These are phyloP conservation scores for Schizochytrium sp. DNA, from an alignment of 108 stramenopile species.

Conservation along the genomic window DNA sequence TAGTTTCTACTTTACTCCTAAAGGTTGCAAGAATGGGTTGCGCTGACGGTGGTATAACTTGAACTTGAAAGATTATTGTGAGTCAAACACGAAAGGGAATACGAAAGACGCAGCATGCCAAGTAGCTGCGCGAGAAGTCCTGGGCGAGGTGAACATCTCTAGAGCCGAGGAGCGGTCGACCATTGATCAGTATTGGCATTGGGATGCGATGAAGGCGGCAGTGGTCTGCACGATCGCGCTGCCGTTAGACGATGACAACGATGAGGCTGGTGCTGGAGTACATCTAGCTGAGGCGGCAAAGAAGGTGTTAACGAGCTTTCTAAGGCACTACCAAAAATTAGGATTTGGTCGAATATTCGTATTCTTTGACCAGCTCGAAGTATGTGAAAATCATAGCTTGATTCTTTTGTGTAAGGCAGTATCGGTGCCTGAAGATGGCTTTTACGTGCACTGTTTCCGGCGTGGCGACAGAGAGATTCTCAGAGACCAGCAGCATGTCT, in stretches of 20 bases:
- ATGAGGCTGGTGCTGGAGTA: background rate
- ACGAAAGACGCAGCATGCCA: too few relatives aligned
- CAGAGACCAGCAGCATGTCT: background rate
- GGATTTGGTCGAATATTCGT: background rate
- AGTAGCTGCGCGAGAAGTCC: too few relatives aligned
- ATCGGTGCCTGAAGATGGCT: background rate
- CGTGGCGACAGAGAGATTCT: background rate
- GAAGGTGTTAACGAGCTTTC: background rate
- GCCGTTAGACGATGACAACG: background rate
- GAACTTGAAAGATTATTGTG: too few relatives aligned
- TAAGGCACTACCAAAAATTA: background rate
- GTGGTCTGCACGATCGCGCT: background rate
- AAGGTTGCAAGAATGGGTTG: too few relatives aligned
- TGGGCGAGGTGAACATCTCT: too few relatives aligned
- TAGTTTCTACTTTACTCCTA: too few relatives aligned
- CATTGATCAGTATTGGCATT: too few relatives aligned
- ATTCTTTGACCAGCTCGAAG: constrained; percentile 17
- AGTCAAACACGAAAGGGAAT: too few relatives aligned
- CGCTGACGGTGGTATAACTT: too few relatives aligned
- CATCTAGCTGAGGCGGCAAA: background rate
- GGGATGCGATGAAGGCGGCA: too few relatives aligned
- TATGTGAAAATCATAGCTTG: background rate
- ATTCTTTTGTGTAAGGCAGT: background rate
- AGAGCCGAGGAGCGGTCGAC: too few relatives aligned
- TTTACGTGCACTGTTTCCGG: background rate